phyloP scores from a whole-genome alignment of 2,329 filamentous ascomycete species.

The Aureobasidium sp. region DNA sequence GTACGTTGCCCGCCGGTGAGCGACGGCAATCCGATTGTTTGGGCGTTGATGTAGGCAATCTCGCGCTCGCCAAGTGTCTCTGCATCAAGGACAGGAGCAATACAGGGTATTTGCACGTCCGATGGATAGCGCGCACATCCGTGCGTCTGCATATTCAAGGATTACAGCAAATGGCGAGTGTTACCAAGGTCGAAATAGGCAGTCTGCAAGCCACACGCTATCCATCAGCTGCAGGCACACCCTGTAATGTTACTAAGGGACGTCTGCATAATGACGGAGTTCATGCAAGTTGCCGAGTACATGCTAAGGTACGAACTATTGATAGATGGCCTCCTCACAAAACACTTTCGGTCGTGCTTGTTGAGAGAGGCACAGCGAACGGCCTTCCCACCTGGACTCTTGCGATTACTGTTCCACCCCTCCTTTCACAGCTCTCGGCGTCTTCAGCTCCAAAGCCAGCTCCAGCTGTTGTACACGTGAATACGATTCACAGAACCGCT shows the following conservation, averaged over 20 bases:
- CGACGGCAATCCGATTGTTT: background rate
- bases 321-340: background rate
- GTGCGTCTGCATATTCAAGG: no score
- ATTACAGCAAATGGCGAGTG: no score
- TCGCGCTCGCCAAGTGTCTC: background rate
- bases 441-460: background rate
- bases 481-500: background rate
- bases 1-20: background rate
- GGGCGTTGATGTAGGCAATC: background rate
- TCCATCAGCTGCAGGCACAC: no score
- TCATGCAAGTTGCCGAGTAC: slow-evolving; percentile 1
- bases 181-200: no score
- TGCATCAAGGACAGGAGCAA: slow-evolving; percentile 2
- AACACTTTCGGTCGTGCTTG: background rate
- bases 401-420: background rate
- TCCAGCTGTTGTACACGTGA: background rate
- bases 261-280: slow-evolving; percentile 4
- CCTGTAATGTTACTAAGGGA: background rate
- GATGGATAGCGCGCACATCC: no score
- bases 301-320: slow-evolving; percentile 9
- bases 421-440: background rate
- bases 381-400: background rate
- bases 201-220: no score
- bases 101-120: no score
- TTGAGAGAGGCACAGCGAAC: background rate